Percentiles rank a stretch among this genome's conserved stretches.
phyloP scores from a whole-genome alignment of 106 monocot species.

The Dioscorea alata region DNA sequence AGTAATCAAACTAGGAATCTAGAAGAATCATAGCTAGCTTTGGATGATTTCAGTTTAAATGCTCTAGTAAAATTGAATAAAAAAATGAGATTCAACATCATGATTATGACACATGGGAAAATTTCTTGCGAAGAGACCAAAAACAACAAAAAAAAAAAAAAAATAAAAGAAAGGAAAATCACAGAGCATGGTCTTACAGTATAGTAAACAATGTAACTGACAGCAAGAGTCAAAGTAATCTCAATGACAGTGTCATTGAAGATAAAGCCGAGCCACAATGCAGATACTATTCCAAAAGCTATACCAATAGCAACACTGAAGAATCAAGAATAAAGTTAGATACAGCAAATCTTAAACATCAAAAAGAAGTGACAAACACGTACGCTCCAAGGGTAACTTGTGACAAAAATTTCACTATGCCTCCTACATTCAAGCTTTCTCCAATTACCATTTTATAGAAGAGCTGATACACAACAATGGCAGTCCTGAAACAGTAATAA shows the following conservation, averaged over 20 bases:
- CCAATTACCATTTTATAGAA: constrained; percentile 93
- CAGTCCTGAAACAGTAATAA: constrained; percentile 50
- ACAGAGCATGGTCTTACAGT: constrained; percentile 48
- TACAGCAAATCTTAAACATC: neutral
- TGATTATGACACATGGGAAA: neutral
- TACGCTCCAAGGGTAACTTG: constrained; percentile 99
- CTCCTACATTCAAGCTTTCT: constrained; percentile 53
- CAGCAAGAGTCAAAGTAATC: constrained; percentile 84
- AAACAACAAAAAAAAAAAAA: constrained; percentile 1
- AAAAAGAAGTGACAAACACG: constrained; percentile 16
- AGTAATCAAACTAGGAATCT: neutral
- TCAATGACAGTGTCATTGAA: constrained; percentile 99
- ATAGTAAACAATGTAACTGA: constrained; percentile 89
- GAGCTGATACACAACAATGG: constrained; percentile 96
- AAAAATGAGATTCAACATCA: no score
- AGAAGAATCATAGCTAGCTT: no score
- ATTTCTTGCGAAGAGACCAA: neutral
- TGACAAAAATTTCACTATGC: constrained; percentile 73
- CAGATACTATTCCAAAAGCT: constrained; percentile 88
- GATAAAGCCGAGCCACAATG: constrained; percentile 90
- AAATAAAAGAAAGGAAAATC: neutral
- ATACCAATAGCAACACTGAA: constrained; percentile 90
- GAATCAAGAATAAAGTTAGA: constrained; percentile 2
- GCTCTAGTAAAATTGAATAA: no score
- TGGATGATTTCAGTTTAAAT: no score